Base-by-base conservation (phyloP, 2,329 filamentous ascomycete species). In the Aspergillus arachidicola region DNA sequence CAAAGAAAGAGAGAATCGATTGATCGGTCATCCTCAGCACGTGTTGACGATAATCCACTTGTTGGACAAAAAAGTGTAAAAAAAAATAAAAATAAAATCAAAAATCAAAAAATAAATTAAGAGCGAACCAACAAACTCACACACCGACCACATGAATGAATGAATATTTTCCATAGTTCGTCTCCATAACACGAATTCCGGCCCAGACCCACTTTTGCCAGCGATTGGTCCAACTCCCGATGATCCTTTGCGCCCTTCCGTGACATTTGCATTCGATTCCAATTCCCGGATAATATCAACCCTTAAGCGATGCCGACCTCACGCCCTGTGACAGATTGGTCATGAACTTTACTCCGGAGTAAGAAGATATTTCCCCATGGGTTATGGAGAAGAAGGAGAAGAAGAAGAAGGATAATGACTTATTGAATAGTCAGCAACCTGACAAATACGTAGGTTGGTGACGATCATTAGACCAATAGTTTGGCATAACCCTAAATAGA, bases 121-220 rank as follows among this genome's bases (percentile, higher is more conserved):
- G 28, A 10, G 6, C 19, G 48, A 28, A 34, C 26, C 16, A 21
- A 53, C 16, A 53, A 19, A 19, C 38, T n/a, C 19, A 34, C 26
- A 30, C 30, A 53, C 50, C 30, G 51, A 54, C 51, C 51, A 54
- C 51, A 54, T 54, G 51, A 54, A 54, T 54, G 30, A 54, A 54
- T 54, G 30, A 23, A 54, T 28, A 10, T 30, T 30, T 28, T 23
- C 48, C 48, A 51, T 51, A 51, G 48, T 32, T 51, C 28, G 26
- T 16, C 26, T 30, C 48, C 48, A 54, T 36, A 54, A 38, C 12
- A 54, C 11, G 32, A 26, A 21, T 36, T 14, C 32, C 34, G 51
- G 51, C 1, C 23, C 11, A 30, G 51, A 55, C 41, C 51, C 51
- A 55, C 51, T 26, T 26, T 26, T 30, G 16, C 16, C 21, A 23